Percentiles rank a stretch among this genome's conserved stretches.
These are phyloP conservation scores for Poa annua DNA, from an alignment of 176 grass and related monocot genomes.

Conservation along the genomic window DNA sequence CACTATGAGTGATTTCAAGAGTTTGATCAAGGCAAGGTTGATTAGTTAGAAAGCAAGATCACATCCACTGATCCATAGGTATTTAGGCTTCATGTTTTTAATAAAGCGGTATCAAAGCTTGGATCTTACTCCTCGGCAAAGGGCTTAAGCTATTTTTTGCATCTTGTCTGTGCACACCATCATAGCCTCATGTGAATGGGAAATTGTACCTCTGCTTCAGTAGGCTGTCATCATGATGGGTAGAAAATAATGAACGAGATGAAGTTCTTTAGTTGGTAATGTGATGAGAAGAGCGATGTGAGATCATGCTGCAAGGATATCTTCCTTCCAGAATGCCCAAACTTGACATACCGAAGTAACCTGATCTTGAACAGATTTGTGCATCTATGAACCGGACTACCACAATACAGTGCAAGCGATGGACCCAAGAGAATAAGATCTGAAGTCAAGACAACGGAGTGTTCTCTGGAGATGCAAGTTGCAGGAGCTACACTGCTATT, in stretches of 20 bases:
- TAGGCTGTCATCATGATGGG: background rate
- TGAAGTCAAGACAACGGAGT: too few relatives aligned
- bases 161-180: background rate
- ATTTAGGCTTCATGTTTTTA: background rate
- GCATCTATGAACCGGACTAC: too few relatives aligned
- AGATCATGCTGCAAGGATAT: too few relatives aligned
- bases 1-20: background rate
- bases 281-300: background rate
- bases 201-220: background rate
- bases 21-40: background rate
- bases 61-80: background rate
- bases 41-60: slow-evolving; percentile 32
- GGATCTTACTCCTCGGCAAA: slow-evolving; percentile 27
- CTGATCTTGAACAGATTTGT: too few relatives aligned
- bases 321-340: background rate
- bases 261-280: background rate
- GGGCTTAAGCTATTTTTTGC: background rate
- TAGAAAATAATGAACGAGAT: background rate
- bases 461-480: too few relatives aligned
- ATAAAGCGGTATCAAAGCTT: background rate
- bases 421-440: too few relatives aligned
- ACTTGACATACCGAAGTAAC: background rate
- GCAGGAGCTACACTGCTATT: too few relatives aligned
- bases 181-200: slow-evolving; percentile 5
- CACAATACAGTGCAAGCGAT: too few relatives aligned